These are phyloP conservation scores for Irpex sp. DNA, from an alignment of 1,284 basidiomycete species.

Conservation along the genomic window DNA sequence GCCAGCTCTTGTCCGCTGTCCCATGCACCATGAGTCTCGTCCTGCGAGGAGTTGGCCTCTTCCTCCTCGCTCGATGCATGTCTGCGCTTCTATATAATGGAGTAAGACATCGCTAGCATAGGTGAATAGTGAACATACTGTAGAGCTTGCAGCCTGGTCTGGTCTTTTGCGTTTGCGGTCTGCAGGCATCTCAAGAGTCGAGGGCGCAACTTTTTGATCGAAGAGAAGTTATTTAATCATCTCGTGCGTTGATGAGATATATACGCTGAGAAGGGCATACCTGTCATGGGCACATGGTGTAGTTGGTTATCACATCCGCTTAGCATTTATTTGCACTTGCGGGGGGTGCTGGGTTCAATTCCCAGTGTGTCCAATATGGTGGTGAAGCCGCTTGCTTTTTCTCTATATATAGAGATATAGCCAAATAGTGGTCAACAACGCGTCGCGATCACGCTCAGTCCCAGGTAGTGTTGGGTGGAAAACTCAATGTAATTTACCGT, in stretches of 20 bases:
- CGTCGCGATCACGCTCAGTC: not conserved
- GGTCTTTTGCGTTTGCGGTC: not conserved
- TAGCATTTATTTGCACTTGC: conserved; percentile 27
- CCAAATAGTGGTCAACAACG: not conserved
- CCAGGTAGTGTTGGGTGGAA: too few relatives aligned
- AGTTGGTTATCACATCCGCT: conserved; percentile 49
- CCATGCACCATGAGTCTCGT: not conserved
- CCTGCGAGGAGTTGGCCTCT: not conserved
- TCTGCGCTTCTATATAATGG: not conserved
- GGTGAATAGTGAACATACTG: not conserved
- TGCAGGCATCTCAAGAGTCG: not conserved
- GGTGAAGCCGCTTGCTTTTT: not conserved
- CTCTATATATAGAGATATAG: rapidly evolving
- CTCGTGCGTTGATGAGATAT: too few relatives aligned
- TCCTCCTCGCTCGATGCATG: not conserved
- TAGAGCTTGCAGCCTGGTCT: not conserved
- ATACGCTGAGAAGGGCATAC: not conserved
- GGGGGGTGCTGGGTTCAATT: conserved; percentile 15
- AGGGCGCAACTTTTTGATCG: not conserved
- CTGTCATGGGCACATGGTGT: conserved; percentile 37
- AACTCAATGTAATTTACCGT: too few relatives aligned
- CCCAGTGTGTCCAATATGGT: conserved; percentile 9
- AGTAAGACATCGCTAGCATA: not conserved
- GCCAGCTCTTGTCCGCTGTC: conserved; percentile 1
- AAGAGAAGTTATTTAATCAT: not conserved